Evolutionary conservation across 768 basidiomycete genomes (phyloP), one percentile per base, ranked within the genome.

Genomic region (Omphalotus guepiniiformis): DNA sequence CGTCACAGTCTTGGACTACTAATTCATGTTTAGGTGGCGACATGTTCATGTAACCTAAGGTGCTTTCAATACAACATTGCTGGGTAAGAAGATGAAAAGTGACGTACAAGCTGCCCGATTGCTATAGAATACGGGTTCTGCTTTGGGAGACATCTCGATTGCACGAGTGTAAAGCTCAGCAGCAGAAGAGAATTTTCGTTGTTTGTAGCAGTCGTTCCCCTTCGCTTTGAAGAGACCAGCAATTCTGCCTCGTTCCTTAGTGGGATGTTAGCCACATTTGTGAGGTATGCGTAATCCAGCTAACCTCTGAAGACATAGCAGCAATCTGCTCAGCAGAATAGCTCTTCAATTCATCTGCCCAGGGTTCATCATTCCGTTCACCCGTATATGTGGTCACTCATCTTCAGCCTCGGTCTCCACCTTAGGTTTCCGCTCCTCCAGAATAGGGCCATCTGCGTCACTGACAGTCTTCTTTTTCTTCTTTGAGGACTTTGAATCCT

Each of bases 81-180:
- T 41, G 39, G 27, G 12, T 32, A 32, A 21, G 28, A 36, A 37
- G 19, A 28, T 8, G 2, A 7, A 7, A 40, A 19, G 28, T 48
- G 5, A 73, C 85, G 47, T 50, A 92, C 95, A 97, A 52, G 96
- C 96, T 32, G 95, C 96, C 42, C 96, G 85, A 67, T 99, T 99
- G 67, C 89, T 91, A 78, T 83, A 97, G 70, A 86, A 99, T 26
- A 97, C 91, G 23, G 96, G 85, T 59, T 95, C 92, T 6, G 84
- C 80, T 62, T 80, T 83, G 6, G 88, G 83, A 3, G 88, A 73
- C 16, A 87, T 73, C 38, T 76, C 71, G 52, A 91, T 89, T 29
- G 88, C 88, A 48, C 77, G 79, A 9, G 85, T 85, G 69, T 91
- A 90, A 47, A 78, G 68, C 19, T 80, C 73, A 22, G 74, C 76